Base-by-base conservation (phyloP, 306 rosid species). In the Lupinus albus region DNA sequence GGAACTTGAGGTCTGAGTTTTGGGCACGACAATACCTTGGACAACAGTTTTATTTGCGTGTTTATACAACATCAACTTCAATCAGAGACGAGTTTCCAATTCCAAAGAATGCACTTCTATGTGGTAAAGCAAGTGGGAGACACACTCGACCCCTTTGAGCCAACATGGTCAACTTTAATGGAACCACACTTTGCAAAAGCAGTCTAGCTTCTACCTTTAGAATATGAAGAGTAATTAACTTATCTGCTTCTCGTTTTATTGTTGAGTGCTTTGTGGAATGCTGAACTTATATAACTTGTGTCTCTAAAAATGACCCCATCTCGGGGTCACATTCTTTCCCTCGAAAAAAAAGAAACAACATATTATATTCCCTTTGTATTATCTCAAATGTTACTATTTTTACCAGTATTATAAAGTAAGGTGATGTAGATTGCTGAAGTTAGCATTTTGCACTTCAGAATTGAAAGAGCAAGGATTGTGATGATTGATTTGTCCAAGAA, bases 21-120 rank as follows among this genome's bases (percentile, higher is more conserved):
- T 93, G 99, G 99, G 99, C 92, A 17, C 76, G 97, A 52, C 99
- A 93, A 7, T 93, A 90, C 77, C 87, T 93, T 1, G 97, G 97
- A 3, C 96, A 90, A 51, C 99, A 93, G 57, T 67, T 93, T 52
- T 93, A 93, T 71, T 50, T 93, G 76, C 95, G 97, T 8, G 99
- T 93, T 60, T 90, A 86, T 53, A 93, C 99, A 4, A 0, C 81
- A 8, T 75, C 99, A 10, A 88, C 83, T 67, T 93, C 99, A 3
- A 71, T 93, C 28, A 82, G 99, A 59, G 99, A 93, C 9, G 99
- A 93, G 71, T 89, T 64, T 64, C 99, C 99, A 7, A 76, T 90
- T 76, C 99, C 99, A 13, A 93, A 76, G 89, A 90, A 93, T 64
- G 99, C 99, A 11, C 86, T 79, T 46, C 94, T 88, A 2, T 93